Evolutionary conservation across 352 stramenopile genomes (phyloP).

Genomic region (Ophiocytium majus): DNA sequence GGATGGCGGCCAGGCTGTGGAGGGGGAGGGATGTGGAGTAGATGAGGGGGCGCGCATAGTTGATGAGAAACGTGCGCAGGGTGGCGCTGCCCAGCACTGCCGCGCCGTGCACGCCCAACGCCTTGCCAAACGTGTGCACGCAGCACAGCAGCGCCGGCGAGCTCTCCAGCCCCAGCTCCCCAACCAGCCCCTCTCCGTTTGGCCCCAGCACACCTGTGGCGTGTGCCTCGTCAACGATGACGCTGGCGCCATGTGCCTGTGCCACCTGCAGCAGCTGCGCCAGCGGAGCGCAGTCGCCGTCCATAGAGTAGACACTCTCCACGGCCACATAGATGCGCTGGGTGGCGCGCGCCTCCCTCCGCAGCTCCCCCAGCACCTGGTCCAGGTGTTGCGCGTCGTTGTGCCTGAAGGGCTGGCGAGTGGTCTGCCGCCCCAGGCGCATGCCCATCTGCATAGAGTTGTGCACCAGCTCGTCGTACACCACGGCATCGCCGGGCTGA

Average conservation of each 20-base stretch:
- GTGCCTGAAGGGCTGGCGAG: constrained; percentile 74
- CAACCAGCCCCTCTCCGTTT: constrained; percentile 69
- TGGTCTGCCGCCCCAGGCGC: constrained; percentile 52
- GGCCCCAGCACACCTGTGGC: constrained; percentile 65
- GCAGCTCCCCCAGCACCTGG: constrained; percentile 63
- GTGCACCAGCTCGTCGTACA: constrained; percentile 94
- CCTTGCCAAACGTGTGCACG: constrained; percentile 95
- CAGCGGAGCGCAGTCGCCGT: constrained; percentile 89
- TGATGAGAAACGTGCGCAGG: constrained; percentile 88
- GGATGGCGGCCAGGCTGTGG: constrained; percentile 78
- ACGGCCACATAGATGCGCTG: constrained; percentile 85
- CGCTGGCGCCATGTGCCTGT: constrained; percentile 67
- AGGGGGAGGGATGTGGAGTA: constrained; percentile 91
- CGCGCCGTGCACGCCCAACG: constrained; percentile 88
- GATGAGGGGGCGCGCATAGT: constrained; percentile 95
- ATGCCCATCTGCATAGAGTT: constrained; percentile 71
- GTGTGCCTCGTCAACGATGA: constrained; percentile 97
- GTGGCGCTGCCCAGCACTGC: constrained; percentile 81
- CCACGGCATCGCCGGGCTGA: constrained; percentile 77
- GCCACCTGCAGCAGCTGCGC: constrained; percentile 75
- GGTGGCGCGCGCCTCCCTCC: background rate
- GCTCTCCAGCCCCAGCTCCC: constrained; percentile 69
- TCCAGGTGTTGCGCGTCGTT: constrained; percentile 82
- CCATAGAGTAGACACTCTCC: constrained; percentile 98
- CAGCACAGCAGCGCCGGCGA: constrained; percentile 75